Base-by-base conservation (phyloP, 176 grass and related monocot species). In the Dactylis glomerata region DNA sequence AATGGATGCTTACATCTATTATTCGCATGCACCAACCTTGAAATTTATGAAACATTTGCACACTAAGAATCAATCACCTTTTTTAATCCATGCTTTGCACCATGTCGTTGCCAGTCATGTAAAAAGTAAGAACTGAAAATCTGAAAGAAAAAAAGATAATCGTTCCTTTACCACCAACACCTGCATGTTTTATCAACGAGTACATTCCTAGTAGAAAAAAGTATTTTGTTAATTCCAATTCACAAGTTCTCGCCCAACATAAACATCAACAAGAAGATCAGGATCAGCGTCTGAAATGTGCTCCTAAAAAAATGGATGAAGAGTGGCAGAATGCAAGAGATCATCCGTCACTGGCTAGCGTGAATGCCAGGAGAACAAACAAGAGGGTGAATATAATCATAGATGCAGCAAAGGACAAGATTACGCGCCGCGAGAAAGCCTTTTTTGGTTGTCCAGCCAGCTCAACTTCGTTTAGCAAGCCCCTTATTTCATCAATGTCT, bases 321-420 rank as follows among this genome's bases (percentile, higher is more conserved):
- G 78, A 69, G 14, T 30, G 22, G 27, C 15, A 44, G 59, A 7
- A 57, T 40, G 36, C 7, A 7, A 88, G 30, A 47, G 83, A 82
- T 96, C 90, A 99, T 24, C 96, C 96, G 22, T 99, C 91, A 33
- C 85, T 90, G 31, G 96, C 95, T 50, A 87, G 79, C 14, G 81
- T 91, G 79, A 99, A 94, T 66, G 93, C 77, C 7, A 96, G 84
- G 51, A 94, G 80, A 62, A 92, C 91, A 68, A 82, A 85, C 24
- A 81, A 88, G 54, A 98, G 58, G 28, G 87, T 94, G 77, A 94
- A 90, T 78, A 88, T 68, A 81, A 92, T 90, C 5, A 84, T 90
- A 49, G 30, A 19, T 3, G 76, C 82, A 10, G 89, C 91, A 24
- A 98, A 98, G 28, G 82, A 16, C 51, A 93, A 84, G 46, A 98